Base-by-base conservation (phyloP, 768 basidiomycete species). In the Psilocybe azurescens region DNA sequence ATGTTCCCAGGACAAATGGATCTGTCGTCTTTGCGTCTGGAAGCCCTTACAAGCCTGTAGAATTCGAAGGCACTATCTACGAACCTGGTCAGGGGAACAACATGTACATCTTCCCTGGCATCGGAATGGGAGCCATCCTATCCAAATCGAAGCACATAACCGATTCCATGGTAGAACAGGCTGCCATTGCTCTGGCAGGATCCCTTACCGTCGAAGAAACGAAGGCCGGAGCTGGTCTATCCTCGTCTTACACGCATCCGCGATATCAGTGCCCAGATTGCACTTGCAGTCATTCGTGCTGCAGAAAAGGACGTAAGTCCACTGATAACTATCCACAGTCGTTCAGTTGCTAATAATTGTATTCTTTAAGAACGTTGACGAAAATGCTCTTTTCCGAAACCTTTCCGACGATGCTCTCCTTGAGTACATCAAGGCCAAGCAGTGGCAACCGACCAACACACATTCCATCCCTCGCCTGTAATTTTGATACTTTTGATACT, bases 11-110 rank as follows among this genome's bases (percentile, higher is more conserved):
- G 87, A 86, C 90, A 14, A 75, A 87, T 58, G 90, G 90, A 10
- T 73, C 76, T 18, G 85, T 86, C 30, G 83, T 93, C 60, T 93
- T 89, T 65, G 91, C 91, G 0, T 87, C 86, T 11, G 91, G 91
- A 3, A 86, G 84, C 52, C 91, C 91, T 0, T 93, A 91, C 78
- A 75, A 80, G 16, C 71, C 82, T 2, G 73, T 86, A 49, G 78
- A 79, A 52, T 81, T 75, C 68, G 72, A 81, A 36, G 84, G 83
- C 28, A 81, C 77, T 49, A 62, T 67, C 0, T 77, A 84, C 63
- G 86, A 88, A 63, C 85, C 91, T 1, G 89, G 88, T 0, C 91
- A 93, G 72, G 90, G 90, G 9, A 93, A 93, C 74, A 93, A 92
- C 75, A 89, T 91, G 88, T 88, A 87, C 73, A 86, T 87, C 67